Evolutionary conservation across 2,329 filamentous ascomycete species (phyloP).

Genomic region (Coniochaeta hoffmannii): DNA sequence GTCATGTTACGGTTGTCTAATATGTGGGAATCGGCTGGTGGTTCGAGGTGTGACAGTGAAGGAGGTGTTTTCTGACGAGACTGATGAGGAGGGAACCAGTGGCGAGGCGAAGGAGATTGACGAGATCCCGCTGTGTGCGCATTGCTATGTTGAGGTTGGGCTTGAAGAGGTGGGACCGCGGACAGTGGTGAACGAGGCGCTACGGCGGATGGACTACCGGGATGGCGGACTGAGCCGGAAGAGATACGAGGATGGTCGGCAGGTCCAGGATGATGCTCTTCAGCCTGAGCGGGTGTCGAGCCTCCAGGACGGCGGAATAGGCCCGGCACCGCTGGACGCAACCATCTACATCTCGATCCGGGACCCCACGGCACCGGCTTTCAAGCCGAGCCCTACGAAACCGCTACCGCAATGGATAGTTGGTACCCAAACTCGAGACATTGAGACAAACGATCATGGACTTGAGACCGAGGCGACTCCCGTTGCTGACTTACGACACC

Average conservation of each 20-base stretch:
- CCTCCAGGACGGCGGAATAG: slow-evolving; percentile 7
- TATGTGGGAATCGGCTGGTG: slow-evolving; percentile 36
- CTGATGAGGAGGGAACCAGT: slow-evolving; percentile 2
- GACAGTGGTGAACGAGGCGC: slow-evolving; percentile 29
- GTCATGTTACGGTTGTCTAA: slow-evolving; percentile 47
- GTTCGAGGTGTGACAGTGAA: slow-evolving; percentile 25
- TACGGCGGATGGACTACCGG: slow-evolving; percentile 32
- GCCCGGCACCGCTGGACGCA: slow-evolving; percentile 18
- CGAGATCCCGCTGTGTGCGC: slow-evolving; percentile 40
- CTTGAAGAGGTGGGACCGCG: slow-evolving; percentile 22
- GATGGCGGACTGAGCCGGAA: slow-evolving; percentile 39
- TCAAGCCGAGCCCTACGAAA: slow-evolving; percentile 41
- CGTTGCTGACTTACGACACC: neutral
- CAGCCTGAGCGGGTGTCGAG: slow-evolving; percentile 5
- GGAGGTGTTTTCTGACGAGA: slow-evolving; percentile 23
- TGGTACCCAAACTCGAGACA: neutral
- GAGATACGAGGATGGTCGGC: slow-evolving; percentile 29
- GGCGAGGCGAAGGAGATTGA: slow-evolving; percentile 31
- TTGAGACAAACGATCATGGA: neutral
- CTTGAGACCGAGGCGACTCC: slow-evolving; percentile 12
- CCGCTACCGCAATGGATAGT: slow-evolving; percentile 43
- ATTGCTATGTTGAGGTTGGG: slow-evolving; percentile 35
- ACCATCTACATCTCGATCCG: slow-evolving; percentile 41
- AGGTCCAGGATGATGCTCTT: neutral
- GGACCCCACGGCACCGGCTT: slow-evolving; percentile 39